These are phyloP conservation scores for Ascochyta lentis DNA, from an alignment of 2,329 filamentous ascomycete species.

Conservation along the genomic window DNA sequence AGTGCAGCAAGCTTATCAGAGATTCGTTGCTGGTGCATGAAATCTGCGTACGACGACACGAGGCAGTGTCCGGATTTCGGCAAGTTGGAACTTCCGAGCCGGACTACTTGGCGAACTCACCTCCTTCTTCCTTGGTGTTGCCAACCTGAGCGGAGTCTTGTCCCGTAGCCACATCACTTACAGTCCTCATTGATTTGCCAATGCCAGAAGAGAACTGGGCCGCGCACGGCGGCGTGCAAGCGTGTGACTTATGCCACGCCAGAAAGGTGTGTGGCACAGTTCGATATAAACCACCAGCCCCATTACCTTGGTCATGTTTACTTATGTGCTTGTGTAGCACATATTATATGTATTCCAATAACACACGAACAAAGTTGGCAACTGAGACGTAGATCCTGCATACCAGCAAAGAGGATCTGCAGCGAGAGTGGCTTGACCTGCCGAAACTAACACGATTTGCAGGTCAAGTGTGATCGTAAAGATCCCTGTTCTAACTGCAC, in stretches of 20 bases:
- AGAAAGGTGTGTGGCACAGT: constrained; percentile 27
- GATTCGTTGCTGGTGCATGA: not conserved
- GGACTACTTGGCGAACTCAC: constrained; percentile 9
- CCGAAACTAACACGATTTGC: constrained; percentile 1
- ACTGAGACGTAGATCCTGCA: not conserved
- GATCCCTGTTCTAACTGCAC: constrained; percentile 43
- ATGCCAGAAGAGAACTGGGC: constrained; percentile 45
- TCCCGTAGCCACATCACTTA: constrained; percentile 1
- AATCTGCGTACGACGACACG: not conserved
- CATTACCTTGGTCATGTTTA: not conserved
- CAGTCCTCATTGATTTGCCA: not conserved
- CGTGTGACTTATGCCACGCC: constrained; percentile 42
- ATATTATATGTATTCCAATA: not conserved
- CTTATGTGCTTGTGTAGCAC: not conserved
- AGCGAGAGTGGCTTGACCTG: not conserved
- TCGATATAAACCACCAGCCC: not conserved
- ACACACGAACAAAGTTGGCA: not conserved
- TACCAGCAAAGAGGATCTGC: not conserved
- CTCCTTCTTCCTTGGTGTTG: constrained; percentile 4
- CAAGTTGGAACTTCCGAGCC: constrained; percentile 4
- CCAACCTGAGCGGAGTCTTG: constrained; percentile 5
- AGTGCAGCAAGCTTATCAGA: not conserved
- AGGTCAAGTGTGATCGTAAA: constrained; percentile 47
- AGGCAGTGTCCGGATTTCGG: constrained; percentile 7
- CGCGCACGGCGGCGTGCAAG: constrained; percentile 39